Base-by-base conservation (phyloP, 352 stramenopile species). In the Pythium aquatile region DNA sequence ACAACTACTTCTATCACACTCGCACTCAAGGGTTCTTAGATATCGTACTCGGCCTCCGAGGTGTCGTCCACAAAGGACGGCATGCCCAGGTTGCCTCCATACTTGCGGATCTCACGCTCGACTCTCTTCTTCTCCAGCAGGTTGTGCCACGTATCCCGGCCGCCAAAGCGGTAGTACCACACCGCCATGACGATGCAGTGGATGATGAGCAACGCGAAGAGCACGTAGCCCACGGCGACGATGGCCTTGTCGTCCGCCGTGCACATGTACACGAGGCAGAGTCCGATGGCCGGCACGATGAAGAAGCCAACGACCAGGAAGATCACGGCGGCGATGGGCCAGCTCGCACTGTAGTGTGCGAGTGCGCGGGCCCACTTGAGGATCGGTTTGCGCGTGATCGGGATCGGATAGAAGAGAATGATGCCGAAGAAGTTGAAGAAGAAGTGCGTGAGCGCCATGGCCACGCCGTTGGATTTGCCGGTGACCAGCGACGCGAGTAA, bases 381-480 rank as follows among this genome's bases (percentile, higher is more conserved):
- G 54, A 96, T 89, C 55, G 94, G 75, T 35, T 69, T 70, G 28
- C 93, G 81, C 61, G 94, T 96, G 68, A 88, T 74, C 30, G 91
- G 90, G 65, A 98, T 79, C 37, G 90, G 90, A 72, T 97, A 98
- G 78, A 93, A 98, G 33, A 98, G 82, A 44, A 97, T 56, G 54
- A 97, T 77, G 52, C 91, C 90, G 53, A 89, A 88, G 16, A 97
- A 70, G 73, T 97, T 98, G 80, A 98, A 97, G 66, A 92, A 95
- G 48, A 97, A 88, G 74, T 98, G 91, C 46, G 83, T 84, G 30
- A 98, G 78, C 32, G 91, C 93, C 37, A 98, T 87, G 61, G 95
- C 88, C 40, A 97, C 82, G 7, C 86, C 78, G 44, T 90, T 68
- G 0, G 79, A 70, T 46, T 86, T 94, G 57, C 77, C 83, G 30